These are phyloP conservation scores for Sporisorium iseilematis-ciliati DNA, from an alignment of 1,284 basidiomycete species.

Conservation along the genomic window DNA sequence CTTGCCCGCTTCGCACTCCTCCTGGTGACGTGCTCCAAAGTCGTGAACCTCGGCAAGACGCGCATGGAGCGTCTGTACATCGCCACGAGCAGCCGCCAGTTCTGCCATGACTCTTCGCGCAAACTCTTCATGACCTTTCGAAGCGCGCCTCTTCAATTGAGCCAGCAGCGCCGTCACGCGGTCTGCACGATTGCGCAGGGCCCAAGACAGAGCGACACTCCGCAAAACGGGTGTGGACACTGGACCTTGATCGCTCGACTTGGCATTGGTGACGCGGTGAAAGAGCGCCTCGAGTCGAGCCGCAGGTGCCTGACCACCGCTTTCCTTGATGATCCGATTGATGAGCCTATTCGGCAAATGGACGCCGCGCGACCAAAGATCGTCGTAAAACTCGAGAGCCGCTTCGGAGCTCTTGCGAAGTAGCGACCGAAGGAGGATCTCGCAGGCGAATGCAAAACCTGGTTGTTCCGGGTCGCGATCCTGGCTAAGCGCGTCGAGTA, in stretches of 20 bases:
- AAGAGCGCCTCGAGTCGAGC: slow-evolving; percentile 24
- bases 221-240: slow-evolving; percentile 8
- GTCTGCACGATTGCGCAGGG: slow-evolving; percentile 28
- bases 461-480: slow-evolving; percentile 22
- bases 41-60: slow-evolving; percentile 26
- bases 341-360: slow-evolving; percentile 14
- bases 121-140: slow-evolving; percentile 10
- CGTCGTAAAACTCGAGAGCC: slow-evolving; percentile 33
- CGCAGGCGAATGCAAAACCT: slow-evolving; percentile 18
- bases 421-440: slow-evolving; percentile 25
- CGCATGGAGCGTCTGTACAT: slow-evolving; percentile 24
- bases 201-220: slow-evolving; percentile 27
- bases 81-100: slow-evolving; percentile 35
- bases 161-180: slow-evolving; percentile 10
- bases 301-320: slow-evolving; percentile 13
- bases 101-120: slow-evolving; percentile 3
- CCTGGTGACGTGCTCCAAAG: slow-evolving; percentile 15
- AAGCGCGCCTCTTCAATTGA: slow-evolving; percentile 7
- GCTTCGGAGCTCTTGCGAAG: slow-evolving; percentile 16
- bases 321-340: slow-evolving; percentile 5
- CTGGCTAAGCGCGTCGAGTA: slow-evolving; percentile 15
- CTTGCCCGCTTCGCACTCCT: slow-evolving; percentile 17
- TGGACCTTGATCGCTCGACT: not conserved
- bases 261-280: slow-evolving; percentile 15
- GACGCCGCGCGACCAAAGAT: slow-evolving; percentile 37